Percentiles rank a stretch among this genome's conserved stretches.
phyloP scores from a whole-genome alignment of 176 grass and related monocot species.

The Oryza glumipatula region DNA sequence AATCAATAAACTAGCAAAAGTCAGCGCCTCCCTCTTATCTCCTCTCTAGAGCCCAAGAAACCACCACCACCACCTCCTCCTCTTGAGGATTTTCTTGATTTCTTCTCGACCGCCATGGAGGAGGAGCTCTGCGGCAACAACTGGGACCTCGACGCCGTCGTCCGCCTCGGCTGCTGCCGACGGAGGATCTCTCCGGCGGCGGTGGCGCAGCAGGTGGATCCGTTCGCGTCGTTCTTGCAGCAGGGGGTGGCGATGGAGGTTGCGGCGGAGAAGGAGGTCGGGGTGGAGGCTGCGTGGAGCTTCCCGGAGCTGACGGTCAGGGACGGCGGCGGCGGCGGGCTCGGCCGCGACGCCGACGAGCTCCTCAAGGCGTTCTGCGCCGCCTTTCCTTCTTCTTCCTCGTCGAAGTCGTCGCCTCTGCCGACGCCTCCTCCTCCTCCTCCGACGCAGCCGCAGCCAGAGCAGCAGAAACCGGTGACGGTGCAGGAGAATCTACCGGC shows the following conservation, averaged over 20 bases:
- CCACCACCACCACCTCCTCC: constrained; percentile 18
- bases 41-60: background rate
- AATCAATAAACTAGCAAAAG: constrained; percentile 55
- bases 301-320: constrained; percentile 31
- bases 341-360: constrained; percentile 60
- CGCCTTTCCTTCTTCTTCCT: background rate
- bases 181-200: background rate
- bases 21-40: constrained; percentile 72
- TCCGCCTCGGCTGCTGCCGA: constrained; percentile 51
- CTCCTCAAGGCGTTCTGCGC: constrained; percentile 59
- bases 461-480: background rate
- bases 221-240: constrained; percentile 14
- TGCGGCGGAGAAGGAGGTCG: background rate
- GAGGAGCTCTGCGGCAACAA: constrained; percentile 56
- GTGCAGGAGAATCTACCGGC: constrained; percentile 9
- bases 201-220: constrained; percentile 7
- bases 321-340: background rate
- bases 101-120: constrained; percentile 21
- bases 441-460: background rate
- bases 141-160: constrained; percentile 86
- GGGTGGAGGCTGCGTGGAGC: constrained; percentile 21
- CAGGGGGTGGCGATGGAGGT: background rate
- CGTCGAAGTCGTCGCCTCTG: background rate
- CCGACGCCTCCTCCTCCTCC: background rate
- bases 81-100: background rate